A percentile compares a stretch with the other conserved stretches of the same genome.
Evolutionary conservation across 1,284 basidiomycete genomes (phyloP).

Genomic region (Marasmius fiardii): DNA sequence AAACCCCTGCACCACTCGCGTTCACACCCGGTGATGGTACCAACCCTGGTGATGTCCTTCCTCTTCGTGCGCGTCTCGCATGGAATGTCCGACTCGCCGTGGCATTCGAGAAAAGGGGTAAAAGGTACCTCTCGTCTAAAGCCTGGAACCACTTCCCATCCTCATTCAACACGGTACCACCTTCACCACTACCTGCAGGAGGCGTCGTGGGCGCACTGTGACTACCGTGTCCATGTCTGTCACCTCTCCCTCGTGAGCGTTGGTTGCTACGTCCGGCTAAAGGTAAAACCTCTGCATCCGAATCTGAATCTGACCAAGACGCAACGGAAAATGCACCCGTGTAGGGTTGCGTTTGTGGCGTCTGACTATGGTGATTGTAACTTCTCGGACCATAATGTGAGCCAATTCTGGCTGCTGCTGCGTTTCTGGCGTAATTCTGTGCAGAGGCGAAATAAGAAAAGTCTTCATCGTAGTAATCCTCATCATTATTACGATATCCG

Average conservation of each 20-base stretch:
- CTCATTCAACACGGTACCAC: constrained; percentile 33
- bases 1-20: constrained; percentile 14
- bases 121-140: constrained; percentile 90
- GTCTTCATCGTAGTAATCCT: constrained; percentile 48
- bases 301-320: constrained; percentile 67
- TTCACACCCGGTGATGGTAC: constrained; percentile 8
- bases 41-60: background rate
- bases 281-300: constrained; percentile 78
- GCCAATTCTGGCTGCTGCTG: constrained; percentile 41
- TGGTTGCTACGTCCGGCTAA: constrained; percentile 48
- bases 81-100: constrained; percentile 88
- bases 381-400: constrained; percentile 44
- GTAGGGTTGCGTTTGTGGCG: constrained; percentile 19
- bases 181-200: constrained; percentile 19
- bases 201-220: constrained; percentile 9
- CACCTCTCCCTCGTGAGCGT: constrained; percentile 4
- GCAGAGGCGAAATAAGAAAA: constrained; percentile 31
- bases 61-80: constrained; percentile 65
- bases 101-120: constrained; percentile 94
- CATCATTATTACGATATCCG: constrained; percentile 26
- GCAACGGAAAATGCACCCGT: constrained; percentile 49
- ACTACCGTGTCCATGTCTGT: constrained; percentile 3
- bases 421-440: constrained; percentile 28
- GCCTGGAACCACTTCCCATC: constrained; percentile 95
- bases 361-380: constrained; percentile 61